Base-by-base conservation (phyloP, 1,284 basidiomycete species). In the Ceratobasidium sp. region DNA sequence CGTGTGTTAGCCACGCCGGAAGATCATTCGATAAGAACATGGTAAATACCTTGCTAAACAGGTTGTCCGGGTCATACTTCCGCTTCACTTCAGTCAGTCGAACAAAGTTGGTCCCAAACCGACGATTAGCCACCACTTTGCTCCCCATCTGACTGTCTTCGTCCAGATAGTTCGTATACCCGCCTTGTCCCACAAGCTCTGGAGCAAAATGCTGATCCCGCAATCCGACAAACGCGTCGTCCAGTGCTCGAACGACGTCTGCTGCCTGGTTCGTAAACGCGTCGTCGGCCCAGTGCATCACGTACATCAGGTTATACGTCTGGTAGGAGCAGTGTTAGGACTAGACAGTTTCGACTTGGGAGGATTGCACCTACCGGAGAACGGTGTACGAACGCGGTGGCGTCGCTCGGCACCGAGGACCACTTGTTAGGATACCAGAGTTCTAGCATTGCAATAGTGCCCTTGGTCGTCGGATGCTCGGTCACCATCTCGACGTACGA, bases 21-120 rank as follows among this genome's bases (percentile, higher is more conserved):
- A n/a, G n/a, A n/a, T n/a, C n/a, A n/a, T n/a, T n/a, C n/a, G n/a
- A n/a, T n/a, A n/a, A n/a, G n/a, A n/a, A n/a, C n/a, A n/a, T n/a
- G n/a, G n/a, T n/a, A n/a, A n/a, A n/a, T n/a, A n/a, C 46, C 59
- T 66, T 75, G 44, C 78, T 59, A 48, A 75, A 79, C 2, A 78
- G 23, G 48, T 61, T 69, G 5, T 69, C 77, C 20, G 79, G 79
- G 50, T 79, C 79, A n/a, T 76, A 79, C 62, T 78, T 74, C 1
- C 42, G 28, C 71, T 79, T 79, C 28, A 70, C 38, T 42, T 78
- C 71, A 13, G 56, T 28, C 48, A 79, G 50, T 5, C 77, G 50
- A 20, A 70, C 54, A n/a, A 68, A 68, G 33, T 79, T 78, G 13
- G 23, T 48, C 28, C 70, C 70, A 26, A 79, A 79, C 3, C 70